phyloP scores from a whole-genome alignment of 169 alveolate species.

The Plasmodium fragile region DNA sequence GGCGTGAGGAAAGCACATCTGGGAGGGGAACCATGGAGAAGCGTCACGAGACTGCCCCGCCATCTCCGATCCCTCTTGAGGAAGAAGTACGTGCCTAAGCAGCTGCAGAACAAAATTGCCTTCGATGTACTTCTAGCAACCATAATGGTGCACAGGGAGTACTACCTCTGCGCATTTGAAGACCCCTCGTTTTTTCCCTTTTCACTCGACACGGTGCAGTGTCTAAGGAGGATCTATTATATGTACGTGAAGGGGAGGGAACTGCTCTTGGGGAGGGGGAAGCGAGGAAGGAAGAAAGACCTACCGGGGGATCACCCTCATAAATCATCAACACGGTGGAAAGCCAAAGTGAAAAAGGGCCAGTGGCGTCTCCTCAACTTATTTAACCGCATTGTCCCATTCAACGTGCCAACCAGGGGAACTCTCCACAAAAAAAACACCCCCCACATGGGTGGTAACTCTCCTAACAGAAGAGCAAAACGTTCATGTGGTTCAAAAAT shows the following conservation, averaged over 20 bases:
- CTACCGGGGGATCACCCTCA: neutral
- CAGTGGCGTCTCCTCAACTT: neutral
- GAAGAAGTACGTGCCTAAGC: conserved; percentile 20
- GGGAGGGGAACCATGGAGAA: neutral
- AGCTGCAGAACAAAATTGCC: conserved; percentile 13
- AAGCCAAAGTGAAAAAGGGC: neutral
- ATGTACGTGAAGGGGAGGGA: conserved; percentile 11
- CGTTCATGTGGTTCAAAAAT: neutral
- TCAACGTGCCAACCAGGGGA: neutral
- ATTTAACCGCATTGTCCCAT: neutral
- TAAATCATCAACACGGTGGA: neutral
- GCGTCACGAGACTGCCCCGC: neutral
- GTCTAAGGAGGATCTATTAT: conserved; percentile 16
- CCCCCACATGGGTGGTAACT: neutral
- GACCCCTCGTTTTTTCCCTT: conserved; percentile 4
- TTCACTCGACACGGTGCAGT: conserved; percentile 18
- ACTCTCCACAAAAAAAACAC: neutral
- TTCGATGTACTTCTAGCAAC: conserved; percentile 30
- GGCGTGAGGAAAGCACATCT: neutral
- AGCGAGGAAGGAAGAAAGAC: neutral
- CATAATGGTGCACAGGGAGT: conserved; percentile 7
- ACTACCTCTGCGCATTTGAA: neutral
- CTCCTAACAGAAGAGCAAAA: neutral
- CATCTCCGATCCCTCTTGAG: neutral
- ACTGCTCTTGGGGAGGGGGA: conserved; percentile 1